phyloP scores from a whole-genome alignment of 805 yeast species.

The Cyberlindnera nakhonratchasimensis region DNA sequence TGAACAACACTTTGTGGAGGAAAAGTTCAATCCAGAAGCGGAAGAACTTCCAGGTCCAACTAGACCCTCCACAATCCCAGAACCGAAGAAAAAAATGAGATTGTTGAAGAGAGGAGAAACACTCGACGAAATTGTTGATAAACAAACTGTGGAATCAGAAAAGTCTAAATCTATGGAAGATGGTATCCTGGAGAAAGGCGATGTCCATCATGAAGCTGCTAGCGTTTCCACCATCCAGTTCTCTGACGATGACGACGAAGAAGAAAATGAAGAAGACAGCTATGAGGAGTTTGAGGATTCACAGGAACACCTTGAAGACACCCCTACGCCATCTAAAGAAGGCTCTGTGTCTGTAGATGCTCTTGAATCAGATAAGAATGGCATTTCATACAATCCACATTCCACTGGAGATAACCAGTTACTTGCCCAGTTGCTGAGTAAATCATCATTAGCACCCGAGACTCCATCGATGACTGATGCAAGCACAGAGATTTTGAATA shows the following conservation, averaged over 20 bases:
- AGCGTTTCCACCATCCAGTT: slow-evolving; percentile 22
- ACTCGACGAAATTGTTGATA: slow-evolving; percentile 20
- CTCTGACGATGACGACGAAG: slow-evolving; percentile 19
- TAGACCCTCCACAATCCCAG: background rate
- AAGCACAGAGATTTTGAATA: slow-evolving; percentile 3
- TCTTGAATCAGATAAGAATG: background rate
- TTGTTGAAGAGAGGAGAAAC: slow-evolving; percentile 37
- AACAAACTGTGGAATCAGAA: background rate
- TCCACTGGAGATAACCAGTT: background rate
- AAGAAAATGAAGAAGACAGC: slow-evolving; percentile 6
- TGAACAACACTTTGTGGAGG: slow-evolving; percentile 3
- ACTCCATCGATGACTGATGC: background rate
- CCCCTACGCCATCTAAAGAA: background rate
- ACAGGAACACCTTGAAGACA: slow-evolving; percentile 1
- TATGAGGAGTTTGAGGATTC: slow-evolving; percentile 6
- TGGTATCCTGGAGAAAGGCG: background rate
- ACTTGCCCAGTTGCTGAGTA: slow-evolving; percentile 2
- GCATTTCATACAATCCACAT: slow-evolving; percentile 1
- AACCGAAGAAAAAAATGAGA: slow-evolving; percentile 30
- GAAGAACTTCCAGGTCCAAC: slow-evolving; percentile 3
- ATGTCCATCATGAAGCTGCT: slow-evolving; percentile 6
- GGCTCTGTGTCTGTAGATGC: slow-evolving; percentile 1
- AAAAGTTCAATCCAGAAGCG: slow-evolving; percentile 4
- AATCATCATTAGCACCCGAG: background rate
- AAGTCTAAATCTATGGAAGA: background rate